phyloP scores from a whole-genome alignment of 2,329 filamentous ascomycete genomes.

The Hortaea werneckii region DNA sequence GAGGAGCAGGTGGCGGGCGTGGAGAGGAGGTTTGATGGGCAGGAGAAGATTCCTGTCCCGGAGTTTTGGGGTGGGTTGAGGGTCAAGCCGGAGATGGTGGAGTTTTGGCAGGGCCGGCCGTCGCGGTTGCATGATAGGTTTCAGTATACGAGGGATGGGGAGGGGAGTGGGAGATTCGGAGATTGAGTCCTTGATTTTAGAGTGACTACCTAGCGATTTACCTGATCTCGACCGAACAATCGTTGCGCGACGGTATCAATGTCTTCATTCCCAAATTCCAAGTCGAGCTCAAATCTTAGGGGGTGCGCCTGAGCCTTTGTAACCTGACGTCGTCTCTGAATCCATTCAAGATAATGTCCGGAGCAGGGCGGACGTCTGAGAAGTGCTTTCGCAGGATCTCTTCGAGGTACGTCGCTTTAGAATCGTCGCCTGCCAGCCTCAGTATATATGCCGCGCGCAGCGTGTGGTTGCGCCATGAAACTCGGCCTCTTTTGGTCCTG shows the following conservation, averaged over 20 bases:
- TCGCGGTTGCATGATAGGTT: slow-evolving; percentile 92
- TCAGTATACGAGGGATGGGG: slow-evolving; percentile 56
- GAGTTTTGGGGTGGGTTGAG: slow-evolving; percentile 91
- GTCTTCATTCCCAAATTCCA: no score
- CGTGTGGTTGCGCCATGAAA: background rate
- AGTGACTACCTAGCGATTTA: background rate
- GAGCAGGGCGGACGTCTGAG: no score
- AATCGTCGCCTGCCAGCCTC: background rate
- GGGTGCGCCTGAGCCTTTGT: no score
- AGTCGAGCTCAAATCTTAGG: no score
- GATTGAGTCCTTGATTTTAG: slow-evolving; percentile 54
- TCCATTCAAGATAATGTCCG: no score
- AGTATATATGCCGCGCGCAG: background rate
- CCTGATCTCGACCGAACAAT: background rate
- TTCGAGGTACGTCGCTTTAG: background rate
- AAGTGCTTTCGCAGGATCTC: background rate
- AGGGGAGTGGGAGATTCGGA: slow-evolving; percentile 45
- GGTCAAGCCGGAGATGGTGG: slow-evolving; percentile 72
- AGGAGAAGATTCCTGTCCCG: slow-evolving; percentile 76
- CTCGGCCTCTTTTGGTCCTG: background rate
- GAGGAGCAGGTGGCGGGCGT: slow-evolving; percentile 68
- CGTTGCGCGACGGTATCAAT: no score
- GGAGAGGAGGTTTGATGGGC: slow-evolving; percentile 62
- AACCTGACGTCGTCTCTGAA: no score
- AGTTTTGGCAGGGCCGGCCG: slow-evolving; percentile 92